A percentile compares a stretch with the other conserved stretches of the same genome.
phyloP scores from a whole-genome alignment of 805 yeast genomes.

The Debaryomyces prosopidis region DNA sequence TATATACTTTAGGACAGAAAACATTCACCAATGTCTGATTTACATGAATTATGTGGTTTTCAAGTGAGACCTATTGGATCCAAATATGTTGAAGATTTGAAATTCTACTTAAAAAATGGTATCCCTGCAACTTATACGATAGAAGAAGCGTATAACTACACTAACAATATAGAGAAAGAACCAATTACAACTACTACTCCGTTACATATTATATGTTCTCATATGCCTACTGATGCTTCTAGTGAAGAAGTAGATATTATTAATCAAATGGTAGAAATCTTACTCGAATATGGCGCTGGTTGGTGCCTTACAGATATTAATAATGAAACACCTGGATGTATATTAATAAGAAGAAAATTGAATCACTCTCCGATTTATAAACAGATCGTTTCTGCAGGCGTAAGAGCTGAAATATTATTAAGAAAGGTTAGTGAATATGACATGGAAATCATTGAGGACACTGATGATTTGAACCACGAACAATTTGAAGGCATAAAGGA shows the following conservation, averaged over 20 bases:
- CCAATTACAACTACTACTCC: conserved; percentile 73
- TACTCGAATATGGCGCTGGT: conserved; percentile 87
- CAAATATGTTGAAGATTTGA: conserved; percentile 45
- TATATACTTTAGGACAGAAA: not conserved
- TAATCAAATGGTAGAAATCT: conserved; percentile 54
- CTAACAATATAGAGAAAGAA: conserved; percentile 39
- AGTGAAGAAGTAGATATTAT: conserved; percentile 47
- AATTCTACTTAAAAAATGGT: conserved; percentile 54
- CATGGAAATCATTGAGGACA: conserved; percentile 57
- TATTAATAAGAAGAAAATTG: conserved; percentile 55
- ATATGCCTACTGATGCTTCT: conserved; percentile 46
- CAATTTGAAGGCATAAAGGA: conserved; percentile 13
- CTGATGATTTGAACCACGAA: conserved; percentile 27
- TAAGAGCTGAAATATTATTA: conserved; percentile 79
- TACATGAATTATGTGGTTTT: conserved; percentile 63
- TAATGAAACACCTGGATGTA: conserved; percentile 83
- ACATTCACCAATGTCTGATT: conserved; percentile 56
- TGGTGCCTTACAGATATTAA: conserved; percentile 80
- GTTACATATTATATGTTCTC: conserved; percentile 64
- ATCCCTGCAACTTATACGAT: conserved; percentile 82
- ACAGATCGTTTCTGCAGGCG: conserved; percentile 78
- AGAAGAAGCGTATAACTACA: conserved; percentile 69
- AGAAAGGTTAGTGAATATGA: conserved; percentile 66
- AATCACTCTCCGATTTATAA: conserved; percentile 40
- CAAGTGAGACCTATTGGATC: conserved; percentile 51